Evolutionary conservation across 495 filamentous ascomycete species (phyloP).

Genomic region (Cetradonia linearis): DNA sequence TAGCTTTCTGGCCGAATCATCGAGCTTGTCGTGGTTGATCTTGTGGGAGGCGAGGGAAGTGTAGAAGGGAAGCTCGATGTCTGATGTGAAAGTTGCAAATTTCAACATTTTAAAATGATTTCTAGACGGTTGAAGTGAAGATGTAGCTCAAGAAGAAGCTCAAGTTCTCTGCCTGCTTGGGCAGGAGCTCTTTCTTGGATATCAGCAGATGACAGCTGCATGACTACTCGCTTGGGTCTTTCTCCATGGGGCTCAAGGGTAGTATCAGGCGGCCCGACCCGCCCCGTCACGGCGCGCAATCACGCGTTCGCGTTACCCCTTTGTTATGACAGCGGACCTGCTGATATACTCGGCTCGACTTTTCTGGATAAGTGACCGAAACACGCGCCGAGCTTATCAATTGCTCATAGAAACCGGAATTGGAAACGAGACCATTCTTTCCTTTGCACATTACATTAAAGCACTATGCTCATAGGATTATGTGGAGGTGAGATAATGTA

Average conservation of each 20-base stretch:
- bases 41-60: slow-evolving; percentile 78
- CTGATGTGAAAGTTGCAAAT: slow-evolving; percentile 81
- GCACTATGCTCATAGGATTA: slow-evolving; percentile 77
- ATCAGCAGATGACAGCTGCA: slow-evolving; percentile 5
- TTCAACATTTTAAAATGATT: slow-evolving; percentile 31
- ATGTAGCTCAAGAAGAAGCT: background rate
- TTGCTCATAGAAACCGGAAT: background rate
- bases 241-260: background rate
- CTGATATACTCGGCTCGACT: too few relatives aligned
- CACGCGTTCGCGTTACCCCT: slow-evolving; percentile 8
- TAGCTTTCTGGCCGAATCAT: slow-evolving; percentile 77
- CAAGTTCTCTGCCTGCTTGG: background rate
- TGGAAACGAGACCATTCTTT: background rate
- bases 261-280: slow-evolving; percentile 1
- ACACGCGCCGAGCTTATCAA: too few relatives aligned
- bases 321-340: too few relatives aligned
- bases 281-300: background rate
- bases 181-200: background rate
- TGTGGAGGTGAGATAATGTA: slow-evolving; percentile 58
- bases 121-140: background rate
- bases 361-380: too few relatives aligned
- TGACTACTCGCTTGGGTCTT: background rate
- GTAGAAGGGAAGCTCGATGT: slow-evolving; percentile 93
- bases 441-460: background rate
- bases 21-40: slow-evolving; percentile 91